Conservation (phyloP, 495 filamentous ascomycete species). For the Schizothecium vesticola region DNA sequence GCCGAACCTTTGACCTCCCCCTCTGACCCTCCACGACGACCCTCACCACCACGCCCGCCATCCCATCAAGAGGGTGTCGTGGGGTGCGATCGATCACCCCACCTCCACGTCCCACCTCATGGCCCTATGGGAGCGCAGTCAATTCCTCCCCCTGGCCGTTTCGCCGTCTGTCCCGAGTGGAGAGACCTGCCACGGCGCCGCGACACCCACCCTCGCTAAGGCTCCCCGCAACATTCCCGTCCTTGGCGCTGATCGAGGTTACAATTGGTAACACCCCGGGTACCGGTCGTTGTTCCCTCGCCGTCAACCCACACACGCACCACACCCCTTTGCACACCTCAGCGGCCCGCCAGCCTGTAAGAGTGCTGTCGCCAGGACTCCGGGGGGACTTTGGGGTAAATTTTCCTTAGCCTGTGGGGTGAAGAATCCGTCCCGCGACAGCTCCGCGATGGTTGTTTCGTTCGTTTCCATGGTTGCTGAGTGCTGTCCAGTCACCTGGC, state of each 20-base stretch:
- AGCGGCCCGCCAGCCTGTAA: background rate
- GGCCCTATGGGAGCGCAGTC: background rate
- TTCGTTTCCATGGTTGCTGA: background rate
- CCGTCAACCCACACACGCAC: background rate
- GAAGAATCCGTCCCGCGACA: constrained; percentile 1
- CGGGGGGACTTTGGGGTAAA: constrained; percentile 1
- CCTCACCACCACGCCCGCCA: background rate
- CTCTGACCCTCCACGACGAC: too few species aligned
- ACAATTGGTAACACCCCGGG: constrained; percentile 8
- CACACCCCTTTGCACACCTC: background rate
- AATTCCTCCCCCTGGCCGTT: background rate
- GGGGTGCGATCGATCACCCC: constrained; percentile 8
- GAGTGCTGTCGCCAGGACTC: background rate
- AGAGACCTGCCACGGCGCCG: background rate
- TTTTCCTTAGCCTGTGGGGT: constrained; percentile 6
- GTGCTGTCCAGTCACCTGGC: constrained; percentile 2
- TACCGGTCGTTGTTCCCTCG: background rate
- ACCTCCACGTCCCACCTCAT: background rate
- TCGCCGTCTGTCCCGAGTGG: constrained; percentile 3
- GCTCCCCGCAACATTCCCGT: constrained; percentile 11
- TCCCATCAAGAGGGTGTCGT: constrained; percentile 3
- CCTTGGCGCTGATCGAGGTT: constrained; percentile 9
- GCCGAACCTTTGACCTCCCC: background rate
- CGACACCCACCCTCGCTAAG: constrained; percentile 8
- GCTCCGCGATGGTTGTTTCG: background rate